These are phyloP conservation scores for Crassisporium funariophilum DNA, from an alignment of 768 basidiomycete genomes.

Conservation along the genomic window DNA sequence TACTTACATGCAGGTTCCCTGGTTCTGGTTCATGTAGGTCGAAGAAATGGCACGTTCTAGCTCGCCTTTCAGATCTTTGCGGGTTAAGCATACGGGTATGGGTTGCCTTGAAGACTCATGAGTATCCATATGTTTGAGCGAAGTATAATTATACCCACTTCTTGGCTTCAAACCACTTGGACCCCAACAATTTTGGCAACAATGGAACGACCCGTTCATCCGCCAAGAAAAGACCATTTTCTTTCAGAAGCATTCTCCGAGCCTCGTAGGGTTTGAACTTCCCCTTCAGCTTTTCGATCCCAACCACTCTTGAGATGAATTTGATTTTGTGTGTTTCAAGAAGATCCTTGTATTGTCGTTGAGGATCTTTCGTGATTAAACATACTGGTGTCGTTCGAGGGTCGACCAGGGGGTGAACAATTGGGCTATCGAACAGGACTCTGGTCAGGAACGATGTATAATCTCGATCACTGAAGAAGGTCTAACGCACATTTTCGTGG, in stretches of 20 bases:
- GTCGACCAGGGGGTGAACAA: conserved; percentile 82
- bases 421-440: conserved; percentile 47
- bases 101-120: conserved; percentile 69
- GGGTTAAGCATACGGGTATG: conserved; percentile 86
- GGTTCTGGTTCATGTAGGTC: conserved; percentile 95
- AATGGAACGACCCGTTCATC: conserved; percentile 90
- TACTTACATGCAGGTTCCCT: conserved; percentile 89
- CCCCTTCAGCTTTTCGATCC: conserved; percentile 88
- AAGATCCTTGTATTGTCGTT: conserved; percentile 94
- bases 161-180: conserved; percentile 92
- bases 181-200: conserved; percentile 84
- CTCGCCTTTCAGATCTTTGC: conserved; percentile 90
- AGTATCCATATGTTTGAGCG: conserved; percentile 1
- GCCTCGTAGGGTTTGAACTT: conserved; percentile 89
- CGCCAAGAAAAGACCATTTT: conserved; percentile 91
- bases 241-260: conserved; percentile 79
- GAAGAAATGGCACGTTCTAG: conserved; percentile 91
- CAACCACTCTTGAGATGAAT: conserved; percentile 91
- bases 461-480: neutral
- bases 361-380: conserved; percentile 94
- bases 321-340: conserved; percentile 76
- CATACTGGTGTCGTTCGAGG: conserved; percentile 82
- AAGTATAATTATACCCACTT: conserved; percentile 59
- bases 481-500: conserved; percentile 74
- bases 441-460: conserved; percentile 6